Percentiles rank a stretch among this genome's conserved stretches.
These are phyloP conservation scores for Podospora comata DNA, from an alignment of 495 filamentous ascomycete species.

Conservation along the genomic window DNA sequence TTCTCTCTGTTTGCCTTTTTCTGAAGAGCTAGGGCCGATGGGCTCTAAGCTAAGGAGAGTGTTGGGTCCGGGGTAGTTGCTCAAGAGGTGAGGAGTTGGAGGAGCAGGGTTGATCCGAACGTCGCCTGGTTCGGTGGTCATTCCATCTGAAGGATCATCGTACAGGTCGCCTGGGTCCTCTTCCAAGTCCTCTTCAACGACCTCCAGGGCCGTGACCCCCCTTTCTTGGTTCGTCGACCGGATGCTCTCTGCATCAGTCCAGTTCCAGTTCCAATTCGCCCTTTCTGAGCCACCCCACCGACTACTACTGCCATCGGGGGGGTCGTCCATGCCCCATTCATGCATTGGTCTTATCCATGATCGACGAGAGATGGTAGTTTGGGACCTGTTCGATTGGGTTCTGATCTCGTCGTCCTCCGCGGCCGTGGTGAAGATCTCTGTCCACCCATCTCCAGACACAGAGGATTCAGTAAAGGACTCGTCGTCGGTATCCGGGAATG, in stretches of 20 bases:
- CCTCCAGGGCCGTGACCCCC: not conserved
- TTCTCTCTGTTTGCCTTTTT: not conserved
- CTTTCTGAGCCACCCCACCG: not conserved
- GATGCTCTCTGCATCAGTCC: not conserved
- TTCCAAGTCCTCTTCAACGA: not conserved
- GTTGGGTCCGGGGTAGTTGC: not conserved
- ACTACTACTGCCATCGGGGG: not conserved
- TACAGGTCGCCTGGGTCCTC: not conserved
- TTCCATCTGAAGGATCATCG: not conserved
- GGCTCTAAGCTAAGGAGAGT: not conserved
- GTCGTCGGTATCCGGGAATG: not conserved
- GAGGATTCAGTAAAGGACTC: not conserved
- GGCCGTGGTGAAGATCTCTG: not conserved
- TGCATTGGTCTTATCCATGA: not conserved
- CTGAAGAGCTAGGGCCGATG: not conserved
- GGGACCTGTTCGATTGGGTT: not conserved
- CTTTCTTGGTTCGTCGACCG: not conserved
- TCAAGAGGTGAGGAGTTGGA: not conserved
- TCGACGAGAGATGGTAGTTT: slow-evolving; percentile 1
- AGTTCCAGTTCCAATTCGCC: not conserved
- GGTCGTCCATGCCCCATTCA: not conserved
- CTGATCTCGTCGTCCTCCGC: not conserved
- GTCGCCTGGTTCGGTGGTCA: slow-evolving; percentile 1
- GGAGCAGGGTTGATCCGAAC: not conserved
- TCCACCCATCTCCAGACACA: not conserved